Percentiles rank a stretch among this genome's conserved stretches.
Evolutionary conservation across 1,284 basidiomycete species (phyloP).

Genomic region (Violaceomyces palustris): DNA sequence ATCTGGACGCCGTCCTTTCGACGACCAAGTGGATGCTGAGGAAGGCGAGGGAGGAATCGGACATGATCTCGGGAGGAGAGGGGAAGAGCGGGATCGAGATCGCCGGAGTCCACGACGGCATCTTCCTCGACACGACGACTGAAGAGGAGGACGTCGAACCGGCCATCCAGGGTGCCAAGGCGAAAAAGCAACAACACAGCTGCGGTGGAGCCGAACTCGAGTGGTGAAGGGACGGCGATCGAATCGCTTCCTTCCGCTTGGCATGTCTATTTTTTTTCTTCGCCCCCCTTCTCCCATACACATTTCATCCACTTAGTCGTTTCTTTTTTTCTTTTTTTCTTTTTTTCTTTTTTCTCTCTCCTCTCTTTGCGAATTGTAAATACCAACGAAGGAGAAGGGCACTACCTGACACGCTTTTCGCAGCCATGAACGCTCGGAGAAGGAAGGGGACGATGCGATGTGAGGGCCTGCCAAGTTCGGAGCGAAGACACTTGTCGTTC

Average conservation of each 20-base stretch:
- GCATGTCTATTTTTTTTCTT: too few species aligned
- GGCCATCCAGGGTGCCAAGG: constrained; percentile 9
- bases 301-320: background rate
- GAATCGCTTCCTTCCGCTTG: constrained; percentile 29
- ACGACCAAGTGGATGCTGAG: constrained; percentile 63
- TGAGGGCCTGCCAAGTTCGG: too few species aligned
- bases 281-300: background rate
- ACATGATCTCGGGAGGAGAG: constrained; percentile 27
- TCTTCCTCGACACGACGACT: constrained; percentile 2
- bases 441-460: too few species aligned
- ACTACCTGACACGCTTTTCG: too few species aligned
- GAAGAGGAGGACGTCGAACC: constrained; percentile 1
- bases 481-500: too few species aligned
- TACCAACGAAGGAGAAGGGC: too few species aligned
- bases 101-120: constrained; percentile 19
- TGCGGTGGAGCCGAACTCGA: too few species aligned
- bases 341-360: background rate
- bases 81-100: constrained; percentile 27
- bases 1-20: constrained; percentile 65
- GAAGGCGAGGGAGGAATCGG: constrained; percentile 39
- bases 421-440: too few species aligned
- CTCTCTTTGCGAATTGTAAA: constrained; percentile 1
- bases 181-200: too few species aligned
- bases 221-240: constrained; percentile 15
- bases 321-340: background rate